A percentile compares a stretch with the other conserved stretches of the same genome.
Conservation (phyloP, 2,329 filamentous ascomycete species). For the Geosmithia flava region DNA sequence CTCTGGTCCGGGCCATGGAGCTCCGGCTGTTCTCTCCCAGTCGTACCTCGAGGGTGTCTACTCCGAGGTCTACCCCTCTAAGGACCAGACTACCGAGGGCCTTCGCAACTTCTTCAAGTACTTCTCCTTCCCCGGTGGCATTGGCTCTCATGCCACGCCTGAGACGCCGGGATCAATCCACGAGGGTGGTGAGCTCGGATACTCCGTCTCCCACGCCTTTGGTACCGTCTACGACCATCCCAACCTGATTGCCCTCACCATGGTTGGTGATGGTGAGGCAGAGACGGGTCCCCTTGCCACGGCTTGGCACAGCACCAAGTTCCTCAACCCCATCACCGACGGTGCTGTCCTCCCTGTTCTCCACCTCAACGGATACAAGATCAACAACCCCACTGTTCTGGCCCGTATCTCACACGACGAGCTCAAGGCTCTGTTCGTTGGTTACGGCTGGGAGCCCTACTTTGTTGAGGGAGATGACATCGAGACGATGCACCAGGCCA, state of each 20-base stretch:
- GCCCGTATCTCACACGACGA: constrained; percentile 65
- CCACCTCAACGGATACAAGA: constrained; percentile 76
- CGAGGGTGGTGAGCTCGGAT: constrained; percentile 73
- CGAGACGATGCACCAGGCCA: constrained; percentile 68
- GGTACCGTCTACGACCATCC: constrained; percentile 67
- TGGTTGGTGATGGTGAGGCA: constrained; percentile 73
- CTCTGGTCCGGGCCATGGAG: constrained; percentile 67
- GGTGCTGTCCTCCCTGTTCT: constrained; percentile 68
- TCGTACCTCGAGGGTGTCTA: constrained; percentile 69
- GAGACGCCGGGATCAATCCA: constrained; percentile 69
- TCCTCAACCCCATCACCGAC: constrained; percentile 67
- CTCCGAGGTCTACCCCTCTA: constrained; percentile 65
- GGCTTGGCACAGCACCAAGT: constrained; percentile 74
- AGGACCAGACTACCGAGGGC: constrained; percentile 54
- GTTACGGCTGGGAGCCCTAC: constrained; percentile 70
- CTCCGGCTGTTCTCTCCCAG: constrained; percentile 63
- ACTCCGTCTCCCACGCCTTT: constrained; percentile 68
- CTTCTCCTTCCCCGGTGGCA: constrained; percentile 71
- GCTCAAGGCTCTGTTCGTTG: constrained; percentile 54
- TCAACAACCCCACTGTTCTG: constrained; percentile 66
- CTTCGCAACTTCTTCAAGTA: constrained; percentile 70
- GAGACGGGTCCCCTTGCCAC: constrained; percentile 71
- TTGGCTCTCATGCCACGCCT: constrained; percentile 66
- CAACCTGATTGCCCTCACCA: constrained; percentile 60
- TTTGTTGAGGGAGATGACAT: constrained; percentile 68